Percentiles rank a stretch among this genome's conserved stretches.
These are phyloP conservation scores for Naegleria fowleri DNA, from an alignment of 208 protist genomes.

Conservation along the genomic window DNA sequence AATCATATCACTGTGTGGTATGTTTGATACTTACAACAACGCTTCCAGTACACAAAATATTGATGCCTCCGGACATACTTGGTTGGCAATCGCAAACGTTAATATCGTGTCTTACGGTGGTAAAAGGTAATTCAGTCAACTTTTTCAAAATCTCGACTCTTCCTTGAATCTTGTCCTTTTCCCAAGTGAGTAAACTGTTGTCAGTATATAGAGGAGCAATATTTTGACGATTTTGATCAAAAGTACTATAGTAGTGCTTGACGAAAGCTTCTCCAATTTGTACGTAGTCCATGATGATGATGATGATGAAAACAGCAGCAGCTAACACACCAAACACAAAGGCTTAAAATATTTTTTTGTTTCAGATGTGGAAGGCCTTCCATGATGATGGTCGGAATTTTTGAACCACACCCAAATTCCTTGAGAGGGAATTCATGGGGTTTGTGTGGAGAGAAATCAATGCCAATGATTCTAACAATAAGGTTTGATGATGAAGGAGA, in stretches of 20 bases:
- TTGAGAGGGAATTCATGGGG: no score
- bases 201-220: slow-evolving; percentile 67
- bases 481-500: no score
- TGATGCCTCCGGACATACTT: slow-evolving; percentile 57
- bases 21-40: neutral
- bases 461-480: no score
- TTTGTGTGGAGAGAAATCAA: no score
- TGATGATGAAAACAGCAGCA: neutral
- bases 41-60: slow-evolving; percentile 65
- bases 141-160: slow-evolving; percentile 67
- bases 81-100: slow-evolving; percentile 72
- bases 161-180: slow-evolving; percentile 70
- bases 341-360: neutral
- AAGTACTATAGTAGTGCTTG: slow-evolving; percentile 73
- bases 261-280: slow-evolving; percentile 62
- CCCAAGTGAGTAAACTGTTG: slow-evolving; percentile 65
- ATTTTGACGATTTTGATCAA: slow-evolving; percentile 55
- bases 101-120: slow-evolving; percentile 63
- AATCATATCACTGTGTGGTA: no score
- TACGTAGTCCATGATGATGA: slow-evolving; percentile 58
- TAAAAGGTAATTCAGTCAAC: slow-evolving; percentile 65
- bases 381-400: neutral
- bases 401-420: no score
- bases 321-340: no score
- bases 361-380: neutral